phyloP scores from a whole-genome alignment of 345 rosid species.

The Turritis glabra region DNA sequence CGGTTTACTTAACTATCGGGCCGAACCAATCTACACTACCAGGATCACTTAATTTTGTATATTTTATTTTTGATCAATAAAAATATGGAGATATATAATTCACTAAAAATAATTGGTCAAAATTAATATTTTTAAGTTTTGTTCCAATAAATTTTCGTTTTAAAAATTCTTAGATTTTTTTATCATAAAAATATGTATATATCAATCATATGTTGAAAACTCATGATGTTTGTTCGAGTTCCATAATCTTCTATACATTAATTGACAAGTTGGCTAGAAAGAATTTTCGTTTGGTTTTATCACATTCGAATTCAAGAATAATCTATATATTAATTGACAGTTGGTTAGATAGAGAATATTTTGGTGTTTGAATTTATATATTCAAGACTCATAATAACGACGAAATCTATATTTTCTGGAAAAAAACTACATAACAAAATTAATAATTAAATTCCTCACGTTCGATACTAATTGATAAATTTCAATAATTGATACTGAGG shows the following conservation, averaged over 20 bases:
- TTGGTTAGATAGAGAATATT: not conserved
- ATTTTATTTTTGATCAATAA: not conserved
- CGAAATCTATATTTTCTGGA: no score
- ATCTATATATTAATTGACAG: not conserved
- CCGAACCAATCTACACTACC: not conserved
- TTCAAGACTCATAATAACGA: no score
- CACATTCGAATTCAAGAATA: not conserved
- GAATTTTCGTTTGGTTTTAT: not conserved
- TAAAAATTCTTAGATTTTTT: not conserved
- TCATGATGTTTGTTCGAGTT: not conserved
- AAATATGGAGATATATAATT: no score
- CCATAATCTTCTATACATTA: not conserved
- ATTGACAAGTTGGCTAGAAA: not conserved
- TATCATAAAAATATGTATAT: not conserved
- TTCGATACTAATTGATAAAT: no score
- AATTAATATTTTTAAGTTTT: not conserved
- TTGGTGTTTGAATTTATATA: not conserved
- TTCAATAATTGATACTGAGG: no score
- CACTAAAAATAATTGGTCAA: not conserved
- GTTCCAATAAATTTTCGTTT: not conserved
- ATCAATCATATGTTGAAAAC: not conserved
- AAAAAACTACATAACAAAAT: no score
- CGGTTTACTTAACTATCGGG: not conserved
- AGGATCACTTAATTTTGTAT: no score
- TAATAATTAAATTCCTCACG: no score